phyloP scores from a whole-genome alignment of 306 rosid species.

The Ziziphus jujuba region DNA sequence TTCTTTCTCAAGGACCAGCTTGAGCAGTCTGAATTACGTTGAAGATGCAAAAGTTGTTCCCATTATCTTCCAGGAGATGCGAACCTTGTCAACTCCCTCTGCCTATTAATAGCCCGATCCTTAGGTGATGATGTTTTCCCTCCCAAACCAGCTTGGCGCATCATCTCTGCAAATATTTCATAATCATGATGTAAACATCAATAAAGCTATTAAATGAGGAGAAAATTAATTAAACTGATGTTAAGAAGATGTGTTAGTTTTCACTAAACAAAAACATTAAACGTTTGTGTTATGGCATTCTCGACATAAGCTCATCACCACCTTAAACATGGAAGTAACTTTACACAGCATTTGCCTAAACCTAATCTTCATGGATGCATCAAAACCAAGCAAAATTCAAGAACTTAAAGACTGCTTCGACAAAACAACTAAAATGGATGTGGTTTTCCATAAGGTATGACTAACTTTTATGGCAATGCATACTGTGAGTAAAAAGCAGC shows the following conservation, averaged over 20 bases:
- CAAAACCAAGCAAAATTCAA: too few species aligned
- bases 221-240: too few species aligned
- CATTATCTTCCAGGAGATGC: constrained; percentile 77
- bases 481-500: background rate
- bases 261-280: too few species aligned
- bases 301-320: too few species aligned
- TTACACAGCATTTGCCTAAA: too few species aligned
- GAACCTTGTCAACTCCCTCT: constrained; percentile 85
- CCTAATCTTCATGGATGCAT: too few species aligned
- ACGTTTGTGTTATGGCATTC: too few species aligned
- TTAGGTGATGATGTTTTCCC: constrained; percentile 92
- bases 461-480: background rate
- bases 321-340: too few species aligned
- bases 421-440: background rate
- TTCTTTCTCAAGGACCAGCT: constrained; percentile 21
- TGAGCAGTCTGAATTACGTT: constrained; percentile 18
- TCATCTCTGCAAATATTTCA: constrained; percentile 71
- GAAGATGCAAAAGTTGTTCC: background rate
- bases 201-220: background rate
- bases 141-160: constrained; percentile 84
- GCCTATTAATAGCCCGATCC: constrained; percentile 68
- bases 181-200: background rate
- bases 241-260: too few species aligned
- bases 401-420: too few species aligned
- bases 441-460: background rate